A percentile compares a stretch with the other conserved stretches of the same genome.
These are phyloP conservation scores for Hemisphaericaspora nanyangensis DNA, from an alignment of 805 yeast species.

Conservation along the genomic window DNA sequence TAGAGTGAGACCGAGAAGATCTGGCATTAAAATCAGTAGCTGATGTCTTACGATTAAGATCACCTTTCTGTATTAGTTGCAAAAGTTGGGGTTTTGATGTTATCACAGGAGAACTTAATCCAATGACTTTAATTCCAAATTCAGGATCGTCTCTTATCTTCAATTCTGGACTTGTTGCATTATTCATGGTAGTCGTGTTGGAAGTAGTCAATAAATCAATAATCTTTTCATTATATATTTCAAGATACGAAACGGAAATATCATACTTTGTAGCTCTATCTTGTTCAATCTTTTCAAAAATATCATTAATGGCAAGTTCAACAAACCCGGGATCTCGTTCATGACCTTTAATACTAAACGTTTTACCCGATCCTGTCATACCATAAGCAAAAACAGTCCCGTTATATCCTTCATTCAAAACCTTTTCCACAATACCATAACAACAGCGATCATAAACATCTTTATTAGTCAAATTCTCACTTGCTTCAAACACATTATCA, in stretches of 20 bases:
- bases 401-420: slow-evolving; percentile 68
- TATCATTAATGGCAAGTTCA: slow-evolving; percentile 57
- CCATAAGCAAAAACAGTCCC: slow-evolving; percentile 93
- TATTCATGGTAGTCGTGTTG: not conserved
- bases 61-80: slow-evolving; percentile 62
- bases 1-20: slow-evolving; percentile 90
- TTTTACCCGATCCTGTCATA: slow-evolving; percentile 92
- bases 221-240: slow-evolving; percentile 85
- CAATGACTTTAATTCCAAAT: slow-evolving; percentile 71
- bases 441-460: slow-evolving; percentile 59
- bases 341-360: slow-evolving; percentile 80
- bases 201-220: slow-evolving; percentile 58
- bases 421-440: slow-evolving; percentile 48
- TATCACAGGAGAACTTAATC: slow-evolving; percentile 63
- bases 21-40: slow-evolving; percentile 87
- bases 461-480: slow-evolving; percentile 40
- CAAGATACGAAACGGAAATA: slow-evolving; percentile 69
- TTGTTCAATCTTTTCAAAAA: slow-evolving; percentile 46
- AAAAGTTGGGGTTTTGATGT: slow-evolving; percentile 56
- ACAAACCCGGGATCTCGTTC: slow-evolving; percentile 65
- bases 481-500: slow-evolving; percentile 73
- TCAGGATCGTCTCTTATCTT: slow-evolving; percentile 73
- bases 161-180: slow-evolving; percentile 42
- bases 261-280: slow-evolving; percentile 26
- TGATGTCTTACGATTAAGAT: slow-evolving; percentile 70